A percentile compares a stretch with the other conserved stretches of the same genome.
Conservation (phyloP, 495 filamentous ascomycete species). For the Ramalina peruviana region DNA sequence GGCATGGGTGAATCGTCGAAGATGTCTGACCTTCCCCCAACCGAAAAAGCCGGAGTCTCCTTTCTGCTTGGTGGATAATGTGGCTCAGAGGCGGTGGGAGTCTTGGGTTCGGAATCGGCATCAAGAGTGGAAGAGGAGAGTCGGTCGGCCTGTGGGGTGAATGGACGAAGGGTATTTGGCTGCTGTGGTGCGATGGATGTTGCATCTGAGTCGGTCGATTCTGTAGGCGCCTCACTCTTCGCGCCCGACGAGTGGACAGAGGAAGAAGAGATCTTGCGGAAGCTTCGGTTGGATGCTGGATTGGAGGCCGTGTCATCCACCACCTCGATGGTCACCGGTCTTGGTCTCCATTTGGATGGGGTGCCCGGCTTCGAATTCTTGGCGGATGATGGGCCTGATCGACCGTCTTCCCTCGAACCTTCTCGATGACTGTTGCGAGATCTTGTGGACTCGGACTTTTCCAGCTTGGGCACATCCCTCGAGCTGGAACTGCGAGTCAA, state of each 20-base stretch:
- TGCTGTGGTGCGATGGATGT: conserved; percentile 54
- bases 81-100: conserved; percentile 36
- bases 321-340: conserved; percentile 26
- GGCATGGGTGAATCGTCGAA: conserved; percentile 35
- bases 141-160: conserved; percentile 15
- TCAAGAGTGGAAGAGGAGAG: conserved; percentile 16
- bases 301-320: not conserved
- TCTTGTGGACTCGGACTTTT: conserved; percentile 4
- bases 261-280: conserved; percentile 9
- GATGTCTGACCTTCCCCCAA: conserved; percentile 1
- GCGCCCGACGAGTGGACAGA: conserved; percentile 6
- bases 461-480: conserved; percentile 3
- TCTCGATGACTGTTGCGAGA: conserved; percentile 10
- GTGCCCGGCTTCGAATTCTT: conserved; percentile 24
- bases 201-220: conserved; percentile 45
- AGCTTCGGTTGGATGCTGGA: conserved; percentile 3
- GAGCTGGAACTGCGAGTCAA: conserved; percentile 4
- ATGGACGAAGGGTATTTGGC: conserved; percentile 29
- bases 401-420: conserved; percentile 9
- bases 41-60: conserved; percentile 10
- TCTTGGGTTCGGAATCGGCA: conserved; percentile 42
- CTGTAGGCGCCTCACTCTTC: conserved; percentile 22
- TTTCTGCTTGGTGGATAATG: conserved; percentile 28
- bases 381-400: conserved; percentile 1
- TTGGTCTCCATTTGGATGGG: conserved; percentile 24